phyloP scores from a whole-genome alignment of 2,329 filamentous ascomycete species.

The Trichoderma asperellum region DNA sequence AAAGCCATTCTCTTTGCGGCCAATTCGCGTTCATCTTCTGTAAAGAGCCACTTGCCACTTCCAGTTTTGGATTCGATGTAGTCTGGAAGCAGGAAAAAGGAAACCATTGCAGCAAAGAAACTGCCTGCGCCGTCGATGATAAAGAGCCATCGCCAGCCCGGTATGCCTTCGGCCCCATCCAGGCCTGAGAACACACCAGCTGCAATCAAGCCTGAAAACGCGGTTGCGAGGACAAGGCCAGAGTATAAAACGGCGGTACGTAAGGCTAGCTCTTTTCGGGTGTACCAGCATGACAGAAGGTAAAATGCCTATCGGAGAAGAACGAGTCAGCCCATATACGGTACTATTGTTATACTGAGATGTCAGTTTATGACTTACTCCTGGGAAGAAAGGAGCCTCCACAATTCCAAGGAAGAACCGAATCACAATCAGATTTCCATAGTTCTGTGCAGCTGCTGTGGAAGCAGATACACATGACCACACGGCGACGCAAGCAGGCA shows the following conservation, averaged over 20 bases:
- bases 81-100: constrained; percentile 42
- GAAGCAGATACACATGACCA: constrained; percentile 49
- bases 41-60: constrained; percentile 43
- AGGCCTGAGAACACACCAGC: constrained; percentile 58
- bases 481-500: constrained; percentile 37
- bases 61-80: constrained; percentile 46
- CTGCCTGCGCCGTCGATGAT: constrained; percentile 64
- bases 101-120: constrained; percentile 37
- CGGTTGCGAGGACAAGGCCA: constrained; percentile 67
- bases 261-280: constrained; percentile 65
- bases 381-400: constrained; percentile 58
- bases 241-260: constrained; percentile 62
- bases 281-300: constrained; percentile 58
- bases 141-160: constrained; percentile 68
- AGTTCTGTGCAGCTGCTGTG: constrained; percentile 53
- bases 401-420: constrained; percentile 50
- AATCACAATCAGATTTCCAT: constrained; percentile 53
- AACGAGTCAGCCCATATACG: not conserved
- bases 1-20: constrained; percentile 32
- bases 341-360: not conserved
- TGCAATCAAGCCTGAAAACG: constrained; percentile 66
- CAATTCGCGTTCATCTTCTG: constrained; percentile 35
- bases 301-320: constrained; percentile 45
- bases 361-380: constrained; percentile 30
- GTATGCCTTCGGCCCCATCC: constrained; percentile 52